Conservation (phyloP, 176 grass and related monocot genomes). For the Otatea glauca region DNA sequence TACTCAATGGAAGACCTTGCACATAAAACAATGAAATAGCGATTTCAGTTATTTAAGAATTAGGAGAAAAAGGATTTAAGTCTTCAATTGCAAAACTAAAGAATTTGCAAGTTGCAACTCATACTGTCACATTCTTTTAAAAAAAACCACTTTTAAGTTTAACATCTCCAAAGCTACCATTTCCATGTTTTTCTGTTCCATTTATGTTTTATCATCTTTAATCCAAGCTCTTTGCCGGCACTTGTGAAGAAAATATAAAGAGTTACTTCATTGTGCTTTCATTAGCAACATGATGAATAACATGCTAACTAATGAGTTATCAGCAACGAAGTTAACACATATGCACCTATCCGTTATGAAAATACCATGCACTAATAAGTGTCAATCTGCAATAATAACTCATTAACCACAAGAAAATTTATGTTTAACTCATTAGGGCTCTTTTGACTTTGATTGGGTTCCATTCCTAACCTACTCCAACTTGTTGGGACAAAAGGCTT, state of each 20-base stretch:
- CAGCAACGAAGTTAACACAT: neutral
- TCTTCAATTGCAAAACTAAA: conserved; percentile 7
- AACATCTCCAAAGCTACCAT: conserved; percentile 5
- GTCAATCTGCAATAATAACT: conserved; percentile 17
- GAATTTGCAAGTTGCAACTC: neutral
- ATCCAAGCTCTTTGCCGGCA: conserved; percentile 7
- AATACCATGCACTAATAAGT: neutral
- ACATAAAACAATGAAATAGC: neutral
- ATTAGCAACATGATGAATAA: conserved; percentile 21
- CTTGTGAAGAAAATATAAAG: neutral
- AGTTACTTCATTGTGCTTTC: conserved; percentile 18
- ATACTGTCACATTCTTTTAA: neutral
- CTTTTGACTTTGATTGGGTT: no score
- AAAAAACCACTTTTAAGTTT: neutral
- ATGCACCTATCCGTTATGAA: conserved; percentile 23
- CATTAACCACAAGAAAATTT: conserved; percentile 7
- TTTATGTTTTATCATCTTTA: conserved; percentile 26
- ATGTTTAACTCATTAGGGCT: no score
- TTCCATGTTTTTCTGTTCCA: conserved; percentile 3
- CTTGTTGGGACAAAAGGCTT: no score
- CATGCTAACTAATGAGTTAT: conserved; percentile 3
- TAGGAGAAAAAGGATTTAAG: neutral
- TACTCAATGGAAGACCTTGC: conserved; percentile 14
- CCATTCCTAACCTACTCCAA: no score
- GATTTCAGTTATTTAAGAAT: conserved; percentile 10